Conservation (phyloP, 192 early-diverging fungal genomes). For the Dimargaris cristalligena region DNA sequence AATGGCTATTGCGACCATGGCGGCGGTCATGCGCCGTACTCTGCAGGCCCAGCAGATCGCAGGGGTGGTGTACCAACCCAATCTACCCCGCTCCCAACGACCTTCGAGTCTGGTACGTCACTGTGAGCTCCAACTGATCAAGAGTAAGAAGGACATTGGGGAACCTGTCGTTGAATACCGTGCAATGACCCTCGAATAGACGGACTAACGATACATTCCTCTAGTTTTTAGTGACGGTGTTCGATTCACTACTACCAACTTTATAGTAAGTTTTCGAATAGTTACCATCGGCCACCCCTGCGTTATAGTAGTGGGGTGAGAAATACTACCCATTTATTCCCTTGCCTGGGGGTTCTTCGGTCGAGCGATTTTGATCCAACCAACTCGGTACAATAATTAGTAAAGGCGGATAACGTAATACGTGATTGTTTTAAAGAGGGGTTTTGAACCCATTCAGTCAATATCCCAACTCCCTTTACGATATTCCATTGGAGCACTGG, state of each 20-base stretch:
- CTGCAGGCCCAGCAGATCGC: conserved; percentile 22
- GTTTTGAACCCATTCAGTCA: not conserved
- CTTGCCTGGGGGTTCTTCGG: too few relatives aligned
- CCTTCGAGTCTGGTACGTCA: conserved; percentile 26
- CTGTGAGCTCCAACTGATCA: conserved; percentile 57
- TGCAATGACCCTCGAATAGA: conserved; percentile 16
- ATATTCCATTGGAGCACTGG: not conserved
- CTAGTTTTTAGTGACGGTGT: too few relatives aligned
- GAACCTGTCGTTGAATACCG: conserved; percentile 20
- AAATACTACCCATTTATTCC: too few relatives aligned
- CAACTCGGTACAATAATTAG: too few relatives aligned
- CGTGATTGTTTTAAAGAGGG: too few relatives aligned
- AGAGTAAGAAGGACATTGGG: conserved; percentile 42
- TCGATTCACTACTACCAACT: too few relatives aligned
- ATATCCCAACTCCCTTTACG: not conserved
- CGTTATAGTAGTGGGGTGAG: too few relatives aligned
- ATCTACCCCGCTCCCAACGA: conserved; percentile 17
- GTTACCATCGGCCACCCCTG: too few relatives aligned
- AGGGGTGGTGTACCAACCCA: conserved; percentile 11
- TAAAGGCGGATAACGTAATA: too few relatives aligned
- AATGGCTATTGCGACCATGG: conserved; percentile 46
- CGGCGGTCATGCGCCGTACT: conserved; percentile 51
- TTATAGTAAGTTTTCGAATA: too few relatives aligned
- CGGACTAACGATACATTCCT: not conserved
- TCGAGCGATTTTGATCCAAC: too few relatives aligned